These are phyloP conservation scores for Paramecium caudatum DNA, from an alignment of 73 alveolate genomes.

Conservation along the genomic window DNA sequence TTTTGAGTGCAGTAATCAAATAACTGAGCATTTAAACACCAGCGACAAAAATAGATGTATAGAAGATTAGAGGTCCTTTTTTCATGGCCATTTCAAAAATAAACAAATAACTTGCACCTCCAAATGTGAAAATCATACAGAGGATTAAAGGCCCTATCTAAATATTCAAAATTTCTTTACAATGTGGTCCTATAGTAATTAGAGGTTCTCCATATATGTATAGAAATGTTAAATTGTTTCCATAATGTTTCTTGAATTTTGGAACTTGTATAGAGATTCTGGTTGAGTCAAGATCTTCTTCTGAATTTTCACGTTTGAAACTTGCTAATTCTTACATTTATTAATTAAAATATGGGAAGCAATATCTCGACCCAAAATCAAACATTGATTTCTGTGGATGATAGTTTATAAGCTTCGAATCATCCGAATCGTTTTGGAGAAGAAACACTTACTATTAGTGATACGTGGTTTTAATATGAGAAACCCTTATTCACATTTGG, in stretches of 20 bases:
- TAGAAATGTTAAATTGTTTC: conserved; percentile 61
- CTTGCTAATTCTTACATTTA: conserved; percentile 31
- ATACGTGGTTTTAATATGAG: too few species aligned
- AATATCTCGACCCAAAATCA: too few species aligned
- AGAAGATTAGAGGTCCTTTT: background rate
- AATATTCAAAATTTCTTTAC: conserved; percentile 31
- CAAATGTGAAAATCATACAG: conserved; percentile 36
- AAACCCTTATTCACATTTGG: too few species aligned
- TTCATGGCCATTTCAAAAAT: background rate
- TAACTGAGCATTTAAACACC: conserved; percentile 49
- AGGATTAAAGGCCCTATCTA: conserved; percentile 58
- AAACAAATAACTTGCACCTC: background rate
- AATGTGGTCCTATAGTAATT: conserved; percentile 77
- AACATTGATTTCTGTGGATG: background rate
- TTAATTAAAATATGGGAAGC: background rate
- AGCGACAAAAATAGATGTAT: conserved; percentile 18
- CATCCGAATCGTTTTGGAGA: background rate
- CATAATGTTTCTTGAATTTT: conserved; percentile 62
- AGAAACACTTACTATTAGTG: too few species aligned
- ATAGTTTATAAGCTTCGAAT: background rate
- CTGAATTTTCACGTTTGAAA: background rate
- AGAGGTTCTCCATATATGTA: conserved; percentile 65
- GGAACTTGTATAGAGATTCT: background rate
- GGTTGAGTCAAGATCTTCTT: background rate
- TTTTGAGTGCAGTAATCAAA: conserved; percentile 62